Conservation (phyloP, 2,329 filamentous ascomycete genomes). For the Emmonsiellopsis sp. region DNA sequence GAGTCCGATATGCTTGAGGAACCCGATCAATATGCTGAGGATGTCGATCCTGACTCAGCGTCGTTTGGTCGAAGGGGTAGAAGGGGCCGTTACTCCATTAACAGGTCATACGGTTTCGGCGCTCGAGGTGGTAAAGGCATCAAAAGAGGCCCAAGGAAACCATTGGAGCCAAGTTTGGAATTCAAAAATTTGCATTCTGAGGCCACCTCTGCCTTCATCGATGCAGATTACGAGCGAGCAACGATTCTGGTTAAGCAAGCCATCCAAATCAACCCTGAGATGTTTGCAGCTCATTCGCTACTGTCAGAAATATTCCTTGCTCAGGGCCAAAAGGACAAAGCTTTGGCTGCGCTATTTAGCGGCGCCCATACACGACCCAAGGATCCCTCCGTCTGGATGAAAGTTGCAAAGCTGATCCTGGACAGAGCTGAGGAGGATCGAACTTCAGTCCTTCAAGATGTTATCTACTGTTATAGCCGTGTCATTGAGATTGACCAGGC, state of each 20-base stretch:
- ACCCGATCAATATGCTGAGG: not conserved
- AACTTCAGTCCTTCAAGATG: conserved; percentile 36
- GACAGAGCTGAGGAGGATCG: conserved; percentile 39
- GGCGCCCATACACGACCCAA: conserved; percentile 49
- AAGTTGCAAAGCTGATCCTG: conserved; percentile 47
- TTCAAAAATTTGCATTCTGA: conserved; percentile 40
- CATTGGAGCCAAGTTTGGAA: conserved; percentile 39
- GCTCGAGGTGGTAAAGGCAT: conserved; percentile 21
- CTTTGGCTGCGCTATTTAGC: conserved; percentile 47
- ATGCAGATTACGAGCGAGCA: conserved; percentile 37
- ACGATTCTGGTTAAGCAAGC: conserved; percentile 38
- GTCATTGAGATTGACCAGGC: conserved; percentile 45
- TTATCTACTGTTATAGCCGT: conserved; percentile 45
- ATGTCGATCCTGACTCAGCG: not conserved
- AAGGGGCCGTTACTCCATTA: conserved; percentile 7
- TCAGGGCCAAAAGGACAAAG: conserved; percentile 48
- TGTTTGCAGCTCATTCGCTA: conserved; percentile 52
- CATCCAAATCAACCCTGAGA: conserved; percentile 51
- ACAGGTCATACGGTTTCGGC: conserved; percentile 15
- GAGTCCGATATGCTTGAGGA: not conserved
- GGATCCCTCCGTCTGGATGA: conserved; percentile 49
- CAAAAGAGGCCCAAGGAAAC: conserved; percentile 38
- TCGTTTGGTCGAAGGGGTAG: conserved; percentile 10
- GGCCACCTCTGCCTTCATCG: conserved; percentile 41
- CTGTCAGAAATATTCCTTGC: conserved; percentile 51